Base-by-base conservation (phyloP, 257 asterid genomes). In the Capsicum rhomboideum region DNA sequence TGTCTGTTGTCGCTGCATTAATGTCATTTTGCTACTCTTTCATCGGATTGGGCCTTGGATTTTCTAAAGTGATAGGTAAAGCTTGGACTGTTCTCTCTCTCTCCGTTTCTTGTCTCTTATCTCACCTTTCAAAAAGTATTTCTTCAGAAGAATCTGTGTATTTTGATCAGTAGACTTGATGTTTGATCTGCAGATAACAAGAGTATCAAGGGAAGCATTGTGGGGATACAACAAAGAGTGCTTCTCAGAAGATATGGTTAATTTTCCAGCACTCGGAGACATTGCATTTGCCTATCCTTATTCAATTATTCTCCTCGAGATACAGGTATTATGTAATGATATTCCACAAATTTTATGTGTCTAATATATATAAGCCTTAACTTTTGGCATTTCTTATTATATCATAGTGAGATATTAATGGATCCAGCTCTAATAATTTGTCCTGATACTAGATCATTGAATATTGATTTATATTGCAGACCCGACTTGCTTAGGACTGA, bases 251-350 rank as follows among this genome's bases (percentile, higher is more conserved):
- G 91, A 79, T 89, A 31, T 91, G 94, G 93, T 82, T 86, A 29
- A 67, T 89, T 75, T 86, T 94, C 78, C 93, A 91, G 97, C 97
- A 26, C 85, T 94, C 23, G 98, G 96, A 28, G 93, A 92, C 87
- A 85, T 94, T 46, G 97, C 94, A 81, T 94, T 94, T 85, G 93
- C 97, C 66, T 94, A 87, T 87, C 98, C 97, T 5, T 93, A 89
- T 74, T 87, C 96, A 20, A 63, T 90, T 53, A 64, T 94, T 83
- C 86, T 91, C 84, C 90, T 93, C 31, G 97, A 94, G 89, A 91
- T 94, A 85, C 95, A 89, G 95, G 98, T 92, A 77, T 17, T 86
- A 77, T 44, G n/a, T 28, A 17, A 42, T 58, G 21, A 55, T 50
- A 23, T 17, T 56, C 37, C 31, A 23, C 59, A 16, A 58, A 44